Evolutionary conservation across 106 monocot genomes (phyloP).

Genomic region (Apostasia ramifera): DNA sequence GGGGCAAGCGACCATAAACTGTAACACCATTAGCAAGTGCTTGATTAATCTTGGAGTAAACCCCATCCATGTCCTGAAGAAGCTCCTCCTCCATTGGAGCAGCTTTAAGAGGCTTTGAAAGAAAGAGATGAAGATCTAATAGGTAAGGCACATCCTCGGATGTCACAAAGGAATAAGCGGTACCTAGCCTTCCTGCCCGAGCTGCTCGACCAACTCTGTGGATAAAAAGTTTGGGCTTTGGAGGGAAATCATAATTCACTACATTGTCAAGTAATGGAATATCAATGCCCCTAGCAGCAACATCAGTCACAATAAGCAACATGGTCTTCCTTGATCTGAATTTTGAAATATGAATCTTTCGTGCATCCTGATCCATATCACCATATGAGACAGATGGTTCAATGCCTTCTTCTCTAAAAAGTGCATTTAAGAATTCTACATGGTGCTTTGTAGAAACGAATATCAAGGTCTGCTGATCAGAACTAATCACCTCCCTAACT

Average conservation of each 20-base stretch:
- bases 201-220: slow-evolving; percentile 93
- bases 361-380: slow-evolving; percentile 98
- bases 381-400: slow-evolving; percentile 81
- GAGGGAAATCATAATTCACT: slow-evolving; percentile 95
- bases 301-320: slow-evolving; percentile 91
- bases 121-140: slow-evolving; percentile 96
- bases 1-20: slow-evolving; percentile 88
- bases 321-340: slow-evolving; percentile 91
- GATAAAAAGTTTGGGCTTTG: slow-evolving; percentile 94
- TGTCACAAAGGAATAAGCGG: slow-evolving; percentile 87
- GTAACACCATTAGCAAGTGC: slow-evolving; percentile 81
- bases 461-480: slow-evolving; percentile 77
- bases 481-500: slow-evolving; percentile 71
- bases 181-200: slow-evolving; percentile 86
- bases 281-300: slow-evolving; percentile 95
- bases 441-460: slow-evolving; percentile 96
- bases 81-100: slow-evolving; percentile 88
- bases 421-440: slow-evolving; percentile 79
- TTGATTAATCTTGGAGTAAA: slow-evolving; percentile 52
- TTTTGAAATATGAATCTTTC: slow-evolving; percentile 79
- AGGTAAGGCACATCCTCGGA: slow-evolving; percentile 86
- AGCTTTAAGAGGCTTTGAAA: slow-evolving; percentile 83
- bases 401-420: slow-evolving; percentile 86
- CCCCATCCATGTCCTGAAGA: slow-evolving; percentile 48
- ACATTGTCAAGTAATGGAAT: slow-evolving; percentile 98